A percentile compares a stretch with the other conserved stretches of the same genome.
These are phyloP conservation scores for Blastocystis sp. DNA, from an alignment of 352 stramenopile genomes.

Conservation along the genomic window DNA sequence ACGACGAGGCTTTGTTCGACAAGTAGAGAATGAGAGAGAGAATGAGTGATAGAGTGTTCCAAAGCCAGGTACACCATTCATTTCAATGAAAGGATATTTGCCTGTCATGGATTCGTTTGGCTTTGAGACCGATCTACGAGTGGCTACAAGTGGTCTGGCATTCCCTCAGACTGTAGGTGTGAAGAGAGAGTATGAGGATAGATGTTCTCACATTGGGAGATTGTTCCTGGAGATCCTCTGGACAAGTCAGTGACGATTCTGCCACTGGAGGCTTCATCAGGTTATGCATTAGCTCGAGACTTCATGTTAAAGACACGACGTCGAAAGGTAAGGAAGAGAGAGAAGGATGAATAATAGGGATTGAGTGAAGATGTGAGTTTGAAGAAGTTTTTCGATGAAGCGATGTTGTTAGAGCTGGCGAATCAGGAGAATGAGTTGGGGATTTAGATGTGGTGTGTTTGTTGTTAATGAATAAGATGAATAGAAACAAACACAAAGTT, in stretches of 20 bases:
- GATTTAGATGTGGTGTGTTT: conserved; percentile 9
- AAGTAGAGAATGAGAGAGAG: neutral
- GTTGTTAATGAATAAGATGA: too few species aligned
- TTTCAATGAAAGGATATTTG: conserved; percentile 89
- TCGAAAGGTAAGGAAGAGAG: conserved; percentile 76
- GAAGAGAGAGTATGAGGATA: conserved; percentile 64
- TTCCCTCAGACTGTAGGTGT: conserved; percentile 49
- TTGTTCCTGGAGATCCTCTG: conserved; percentile 94
- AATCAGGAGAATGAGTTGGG: conserved; percentile 77
- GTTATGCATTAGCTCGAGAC: conserved; percentile 88
- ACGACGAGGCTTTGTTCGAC: conserved; percentile 73
- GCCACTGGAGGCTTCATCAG: conserved; percentile 88
- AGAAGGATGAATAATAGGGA: conserved; percentile 62
- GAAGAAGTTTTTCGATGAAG: conserved; percentile 96
- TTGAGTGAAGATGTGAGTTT: conserved; percentile 94
- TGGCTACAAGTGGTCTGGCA: conserved; percentile 82
- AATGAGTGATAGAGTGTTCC: conserved; percentile 75
- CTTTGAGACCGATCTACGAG: conserved; percentile 96
- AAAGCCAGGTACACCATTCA: conserved; percentile 91
- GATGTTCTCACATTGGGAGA: conserved; percentile 96
- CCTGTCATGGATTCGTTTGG: conserved; percentile 97
- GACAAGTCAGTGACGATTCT: conserved; percentile 79
- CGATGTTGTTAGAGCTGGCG: conserved; percentile 85
- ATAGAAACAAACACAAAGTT: conserved; percentile 13
- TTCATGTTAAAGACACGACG: conserved; percentile 99